Base-by-base conservation (phyloP, 345 rosid species). In the Viola odorata region DNA sequence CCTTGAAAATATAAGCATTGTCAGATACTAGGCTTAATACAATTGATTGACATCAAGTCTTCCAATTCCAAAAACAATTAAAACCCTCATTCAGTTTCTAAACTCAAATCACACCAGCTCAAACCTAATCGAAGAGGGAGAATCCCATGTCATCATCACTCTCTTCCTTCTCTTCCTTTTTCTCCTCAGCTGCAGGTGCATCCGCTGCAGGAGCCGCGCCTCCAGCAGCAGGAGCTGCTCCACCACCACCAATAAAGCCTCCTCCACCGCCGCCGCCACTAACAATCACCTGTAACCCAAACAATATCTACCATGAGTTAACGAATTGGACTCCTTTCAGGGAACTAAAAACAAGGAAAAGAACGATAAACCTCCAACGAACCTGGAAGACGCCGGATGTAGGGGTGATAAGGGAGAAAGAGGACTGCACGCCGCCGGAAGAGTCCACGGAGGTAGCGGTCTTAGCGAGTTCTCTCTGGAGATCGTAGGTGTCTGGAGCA, bases 321-420 rank as follows among this genome's bases (percentile, higher is more conserved):
- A 23, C 9, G 17, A 40, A 12, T 6, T 41, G 8, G 4, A 49
- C 13, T 4, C 3, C 3, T 4, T 23, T 3, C 8, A 7, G 6
- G 12, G 13, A 51, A 52, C 41, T 0, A 9, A 42, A 52, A 41
- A 5, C 0, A 17, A 37, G 9, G 0, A 36, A 14, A 40, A 12
- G 10, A 7, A 12, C 36, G 1, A 8, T 12, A 4, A 23, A 23
- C 32, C 32, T 23, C 32, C 32, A 23, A 23, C 32, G 32, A 23
- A 91, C 98, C 96, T 86, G 96, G 65, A 66, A 91, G 56, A 91
- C 87, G 57, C 77, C 98, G 47, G 98, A 91, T 40, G 76, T 66
- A 36, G 98, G 98, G 14, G 82, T 63, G 66, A 91, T 42, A 42
- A 75, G 70, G 16, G 96, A 78, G 84, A 91, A 91, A 9, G 98